A percentile compares a stretch with the other conserved stretches of the same genome.
Conservation (phyloP, 345 rosid genomes). For the Pelargonium nanum region DNA sequence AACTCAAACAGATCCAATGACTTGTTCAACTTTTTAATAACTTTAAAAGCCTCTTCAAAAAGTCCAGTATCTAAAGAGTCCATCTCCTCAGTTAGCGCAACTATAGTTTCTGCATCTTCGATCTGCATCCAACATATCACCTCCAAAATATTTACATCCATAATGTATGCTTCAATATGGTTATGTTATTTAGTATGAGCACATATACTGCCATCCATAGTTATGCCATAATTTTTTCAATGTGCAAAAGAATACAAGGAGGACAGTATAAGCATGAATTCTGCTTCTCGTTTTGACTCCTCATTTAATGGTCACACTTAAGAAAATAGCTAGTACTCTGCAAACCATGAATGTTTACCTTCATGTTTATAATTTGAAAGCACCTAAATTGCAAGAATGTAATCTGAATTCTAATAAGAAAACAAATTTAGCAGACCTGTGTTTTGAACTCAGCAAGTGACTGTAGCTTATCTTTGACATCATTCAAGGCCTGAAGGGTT, state of each 20-base stretch:
- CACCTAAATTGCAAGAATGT: background rate
- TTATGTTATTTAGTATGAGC: no score
- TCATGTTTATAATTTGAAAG: background rate
- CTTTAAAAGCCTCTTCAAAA: constrained; percentile 68
- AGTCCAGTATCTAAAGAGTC: constrained; percentile 69
- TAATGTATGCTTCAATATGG: background rate
- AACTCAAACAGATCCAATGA: constrained; percentile 65
- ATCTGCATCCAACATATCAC: constrained; percentile 33
- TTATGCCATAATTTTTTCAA: background rate
- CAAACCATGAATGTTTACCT: background rate
- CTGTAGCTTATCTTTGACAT: constrained; percentile 59
- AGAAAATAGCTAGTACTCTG: background rate
- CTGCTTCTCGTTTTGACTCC: background rate
- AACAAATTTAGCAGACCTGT: constrained; percentile 31
- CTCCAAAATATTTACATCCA: background rate
- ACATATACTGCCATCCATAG: no score
- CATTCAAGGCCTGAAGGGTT: constrained; percentile 55
- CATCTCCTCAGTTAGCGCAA: constrained; percentile 84
- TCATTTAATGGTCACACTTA: background rate
- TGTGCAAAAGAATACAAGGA: background rate
- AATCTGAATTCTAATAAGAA: background rate
- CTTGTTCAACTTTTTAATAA: constrained; percentile 58
- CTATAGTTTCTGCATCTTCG: constrained; percentile 88
- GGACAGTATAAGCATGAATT: background rate
- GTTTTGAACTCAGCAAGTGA: constrained; percentile 57